Evolutionary conservation across 2,329 filamentous ascomycete species (phyloP).

Genomic region (Colletotrichum sp.): DNA sequence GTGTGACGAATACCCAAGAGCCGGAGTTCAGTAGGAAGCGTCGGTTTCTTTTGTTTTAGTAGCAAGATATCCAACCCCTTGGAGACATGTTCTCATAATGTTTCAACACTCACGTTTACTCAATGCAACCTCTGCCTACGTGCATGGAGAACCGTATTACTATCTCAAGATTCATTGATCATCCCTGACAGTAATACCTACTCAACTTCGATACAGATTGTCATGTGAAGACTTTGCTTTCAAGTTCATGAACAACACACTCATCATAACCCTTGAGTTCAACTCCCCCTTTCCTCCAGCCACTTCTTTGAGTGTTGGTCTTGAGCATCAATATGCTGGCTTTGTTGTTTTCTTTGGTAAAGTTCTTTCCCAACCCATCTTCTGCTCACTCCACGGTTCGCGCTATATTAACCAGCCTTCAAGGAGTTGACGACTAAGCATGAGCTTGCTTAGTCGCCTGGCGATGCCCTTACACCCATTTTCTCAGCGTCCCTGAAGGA

Average conservation of each 20-base stretch:
- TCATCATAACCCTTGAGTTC: not conserved
- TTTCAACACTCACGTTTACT: not conserved
- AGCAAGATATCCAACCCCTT: not conserved
- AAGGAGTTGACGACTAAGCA: not conserved
- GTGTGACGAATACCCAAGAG: not conserved
- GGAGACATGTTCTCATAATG: not conserved
- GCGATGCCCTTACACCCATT: not conserved
- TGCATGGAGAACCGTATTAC: not conserved
- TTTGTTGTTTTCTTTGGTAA: not conserved
- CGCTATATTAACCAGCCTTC: not conserved
- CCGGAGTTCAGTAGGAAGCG: not conserved
- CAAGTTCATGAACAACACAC: not conserved
- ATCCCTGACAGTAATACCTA: not conserved
- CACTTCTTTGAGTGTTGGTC: not conserved
- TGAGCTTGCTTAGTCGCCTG: not conserved
- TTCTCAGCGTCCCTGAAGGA: not conserved
- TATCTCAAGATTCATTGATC: not conserved
- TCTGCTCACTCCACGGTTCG: not conserved
- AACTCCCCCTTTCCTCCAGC: not conserved
- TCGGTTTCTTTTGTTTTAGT: not conserved
- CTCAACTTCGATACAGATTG: not conserved
- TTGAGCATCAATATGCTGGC: accelerated
- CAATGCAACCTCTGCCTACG: not conserved
- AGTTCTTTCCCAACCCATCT: not conserved
- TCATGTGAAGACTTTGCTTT: not conserved